A percentile compares a stretch with the other conserved stretches of the same genome.
Evolutionary conservation across 768 basidiomycete genomes (phyloP).

Genomic region (Suillus discolor): DNA sequence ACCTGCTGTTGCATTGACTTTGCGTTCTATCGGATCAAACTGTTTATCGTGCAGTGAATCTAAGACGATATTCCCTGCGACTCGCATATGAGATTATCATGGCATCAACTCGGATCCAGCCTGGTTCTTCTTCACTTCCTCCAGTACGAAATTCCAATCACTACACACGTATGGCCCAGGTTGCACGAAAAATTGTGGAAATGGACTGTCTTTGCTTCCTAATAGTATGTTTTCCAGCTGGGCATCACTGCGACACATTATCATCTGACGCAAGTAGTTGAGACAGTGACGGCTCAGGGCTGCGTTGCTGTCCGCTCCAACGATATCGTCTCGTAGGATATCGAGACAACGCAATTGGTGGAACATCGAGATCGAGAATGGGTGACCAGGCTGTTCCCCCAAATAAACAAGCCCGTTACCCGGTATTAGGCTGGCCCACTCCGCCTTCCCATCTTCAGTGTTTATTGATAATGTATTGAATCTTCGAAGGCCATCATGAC

Average conservation of each 20-base stretch:
- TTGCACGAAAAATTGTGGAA: background rate
- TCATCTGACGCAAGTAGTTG: slow-evolving; percentile 44
- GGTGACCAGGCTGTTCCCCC: slow-evolving; percentile 19
- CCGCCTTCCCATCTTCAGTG: slow-evolving; percentile 1
- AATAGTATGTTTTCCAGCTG: slow-evolving; percentile 27
- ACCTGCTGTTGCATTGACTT: no score
- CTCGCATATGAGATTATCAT: no score
- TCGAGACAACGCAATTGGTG: slow-evolving; percentile 45
- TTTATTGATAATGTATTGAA: background rate
- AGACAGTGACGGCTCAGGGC: slow-evolving; percentile 34
- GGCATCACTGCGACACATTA: slow-evolving; percentile 38
- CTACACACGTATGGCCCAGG: background rate
- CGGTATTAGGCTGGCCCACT: slow-evolving; percentile 30
- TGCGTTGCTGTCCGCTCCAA: background rate
- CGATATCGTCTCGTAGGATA: slow-evolving; percentile 33
- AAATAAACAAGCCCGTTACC: slow-evolving; percentile 28
- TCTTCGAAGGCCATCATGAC: background rate
- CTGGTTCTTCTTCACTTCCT: slow-evolving; percentile 1
- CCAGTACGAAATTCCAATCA: background rate
- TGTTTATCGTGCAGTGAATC: no score
- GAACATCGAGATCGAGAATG: slow-evolving; percentile 40
- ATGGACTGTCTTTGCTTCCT: background rate
- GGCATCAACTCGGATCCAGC: no score
- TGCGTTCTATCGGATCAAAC: no score
- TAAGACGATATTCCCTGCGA: no score